Conservation (phyloP, 129 eudicot species). For the Helichrysum umbraculigerum region DNA sequence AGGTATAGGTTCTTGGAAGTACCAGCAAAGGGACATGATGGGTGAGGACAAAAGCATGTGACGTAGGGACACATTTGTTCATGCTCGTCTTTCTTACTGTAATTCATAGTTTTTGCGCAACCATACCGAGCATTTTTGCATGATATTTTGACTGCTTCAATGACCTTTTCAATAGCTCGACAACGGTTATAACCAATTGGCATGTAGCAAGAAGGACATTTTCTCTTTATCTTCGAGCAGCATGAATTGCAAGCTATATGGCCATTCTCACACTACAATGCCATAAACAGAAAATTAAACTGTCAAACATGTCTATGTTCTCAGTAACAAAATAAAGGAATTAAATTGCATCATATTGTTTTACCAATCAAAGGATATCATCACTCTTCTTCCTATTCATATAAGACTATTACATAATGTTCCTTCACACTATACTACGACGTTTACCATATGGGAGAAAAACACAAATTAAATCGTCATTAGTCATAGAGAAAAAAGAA, state of each 20-base stretch:
- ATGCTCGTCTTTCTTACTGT: constrained; percentile 51
- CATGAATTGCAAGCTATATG: constrained; percentile 65
- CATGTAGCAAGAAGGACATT: constrained; percentile 62
- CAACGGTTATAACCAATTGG: constrained; percentile 77
- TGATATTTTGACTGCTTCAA: constrained; percentile 53
- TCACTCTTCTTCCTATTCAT: neutral
- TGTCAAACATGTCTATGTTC: neutral
- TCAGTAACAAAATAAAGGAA: neutral
- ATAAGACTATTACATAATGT: neutral
- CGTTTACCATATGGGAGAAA: neutral
- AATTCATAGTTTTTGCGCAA: constrained; percentile 47
- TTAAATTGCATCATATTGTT: neutral
- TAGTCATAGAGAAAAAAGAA: too few relatives aligned
- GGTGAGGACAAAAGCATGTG: constrained; percentile 63
- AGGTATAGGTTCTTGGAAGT: constrained; percentile 38
- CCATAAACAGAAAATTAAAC: neutral
- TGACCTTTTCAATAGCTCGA: constrained; percentile 75
- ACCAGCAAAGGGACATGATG: constrained; percentile 41
- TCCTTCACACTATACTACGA: neutral
- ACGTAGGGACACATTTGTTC: constrained; percentile 47
- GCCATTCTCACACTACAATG: constrained; percentile 66
- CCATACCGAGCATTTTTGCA: constrained; percentile 54
- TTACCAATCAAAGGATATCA: constrained; percentile 1
- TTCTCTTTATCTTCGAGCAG: constrained; percentile 54
- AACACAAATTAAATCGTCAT: neutral